Evolutionary conservation across 169 alveolate species (phyloP).

Genomic region (Eimeria sp.): DNA sequence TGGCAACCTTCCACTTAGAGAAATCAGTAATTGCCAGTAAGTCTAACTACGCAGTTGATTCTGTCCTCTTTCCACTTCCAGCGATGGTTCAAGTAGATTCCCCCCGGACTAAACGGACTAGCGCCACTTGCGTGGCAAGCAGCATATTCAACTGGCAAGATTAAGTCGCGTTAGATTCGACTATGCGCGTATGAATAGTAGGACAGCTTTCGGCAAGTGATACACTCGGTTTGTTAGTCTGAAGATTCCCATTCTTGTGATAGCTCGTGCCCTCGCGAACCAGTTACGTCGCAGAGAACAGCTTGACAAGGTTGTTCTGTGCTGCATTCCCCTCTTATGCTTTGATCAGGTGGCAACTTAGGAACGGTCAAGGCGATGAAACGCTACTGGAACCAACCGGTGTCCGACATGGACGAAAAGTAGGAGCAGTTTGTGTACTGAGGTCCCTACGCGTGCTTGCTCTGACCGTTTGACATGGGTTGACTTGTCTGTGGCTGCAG

Average conservation of each 20-base stretch:
- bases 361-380: constrained; percentile 76
- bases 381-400: constrained; percentile 80
- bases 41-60: neutral
- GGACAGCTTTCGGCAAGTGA: neutral
- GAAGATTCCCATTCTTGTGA: neutral
- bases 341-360: constrained; percentile 67
- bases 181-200: neutral
- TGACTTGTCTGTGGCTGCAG: neutral
- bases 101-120: neutral
- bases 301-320: too few species aligned
- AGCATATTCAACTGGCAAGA: neutral
- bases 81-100: neutral
- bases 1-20: constrained; percentile 78
- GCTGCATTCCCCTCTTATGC: neutral
- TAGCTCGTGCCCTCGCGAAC: neutral
- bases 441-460: neutral
- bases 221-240: neutral
- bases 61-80: neutral
- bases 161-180: neutral
- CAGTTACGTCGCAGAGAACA: neutral
- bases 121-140: neutral
- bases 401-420: constrained; percentile 79
- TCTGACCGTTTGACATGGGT: neutral
- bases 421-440: constrained; percentile 6
- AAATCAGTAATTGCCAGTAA: constrained; percentile 80